phyloP scores from a whole-genome alignment of 2,329 filamentous ascomycete genomes.

The Colletotrichum cereale region DNA sequence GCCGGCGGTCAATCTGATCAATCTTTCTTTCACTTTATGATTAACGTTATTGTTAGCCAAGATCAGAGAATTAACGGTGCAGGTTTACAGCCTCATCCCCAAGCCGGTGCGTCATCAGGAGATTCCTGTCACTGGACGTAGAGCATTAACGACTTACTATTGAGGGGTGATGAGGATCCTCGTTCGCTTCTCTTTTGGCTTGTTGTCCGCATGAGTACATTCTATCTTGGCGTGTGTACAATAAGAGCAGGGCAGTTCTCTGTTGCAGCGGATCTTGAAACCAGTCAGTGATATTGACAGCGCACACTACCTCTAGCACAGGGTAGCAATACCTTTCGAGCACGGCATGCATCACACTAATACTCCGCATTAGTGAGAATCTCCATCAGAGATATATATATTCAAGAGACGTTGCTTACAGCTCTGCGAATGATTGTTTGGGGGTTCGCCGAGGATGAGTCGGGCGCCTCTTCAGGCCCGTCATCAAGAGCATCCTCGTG shows the following conservation, averaged over 20 bases:
- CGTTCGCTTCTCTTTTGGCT: slow-evolving; percentile 52
- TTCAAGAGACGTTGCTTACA: background rate
- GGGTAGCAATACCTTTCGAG: slow-evolving; percentile 47
- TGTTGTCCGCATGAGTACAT: slow-evolving; percentile 50
- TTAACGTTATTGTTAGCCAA: slow-evolving; percentile 8
- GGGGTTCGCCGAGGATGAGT: slow-evolving; percentile 14
- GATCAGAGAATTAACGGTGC: too few relatives aligned
- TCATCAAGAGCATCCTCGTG: slow-evolving; percentile 34
- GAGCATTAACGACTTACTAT: slow-evolving; percentile 48
- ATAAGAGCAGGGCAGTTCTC: slow-evolving; percentile 53
- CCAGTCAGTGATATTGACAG: background rate
- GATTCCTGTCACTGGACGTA: background rate
- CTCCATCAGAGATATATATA: background rate
- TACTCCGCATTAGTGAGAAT: background rate
- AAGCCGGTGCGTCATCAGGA: too few relatives aligned
- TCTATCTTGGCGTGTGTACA: slow-evolving; percentile 53
- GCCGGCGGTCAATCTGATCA: slow-evolving; percentile 52
- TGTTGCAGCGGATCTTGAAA: slow-evolving; percentile 53
- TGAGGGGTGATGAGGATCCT: slow-evolving; percentile 53
- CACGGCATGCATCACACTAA: slow-evolving; percentile 50
- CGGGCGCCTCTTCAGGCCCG: slow-evolving; percentile 22
- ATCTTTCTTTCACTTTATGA: slow-evolving; percentile 52
- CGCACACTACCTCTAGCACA: background rate
- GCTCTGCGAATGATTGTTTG: slow-evolving; percentile 35
- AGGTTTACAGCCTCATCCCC: background rate